Evolutionary conservation across 768 basidiomycete genomes (phyloP).

Genomic region (Mycena amicta): DNA sequence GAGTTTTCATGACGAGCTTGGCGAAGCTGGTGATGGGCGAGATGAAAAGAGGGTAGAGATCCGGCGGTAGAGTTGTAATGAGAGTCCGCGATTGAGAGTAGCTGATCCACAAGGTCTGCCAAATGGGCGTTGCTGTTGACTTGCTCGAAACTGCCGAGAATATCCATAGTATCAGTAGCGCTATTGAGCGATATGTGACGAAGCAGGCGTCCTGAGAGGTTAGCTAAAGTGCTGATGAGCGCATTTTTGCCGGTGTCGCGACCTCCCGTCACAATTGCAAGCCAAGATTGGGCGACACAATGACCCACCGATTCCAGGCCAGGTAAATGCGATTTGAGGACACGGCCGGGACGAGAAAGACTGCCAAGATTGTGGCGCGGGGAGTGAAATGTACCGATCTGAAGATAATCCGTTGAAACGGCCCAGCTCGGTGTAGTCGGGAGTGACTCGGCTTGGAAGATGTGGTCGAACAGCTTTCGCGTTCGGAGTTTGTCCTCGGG

Average conservation of each 20-base stretch:
- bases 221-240: conserved; percentile 69
- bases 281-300: conserved; percentile 77
- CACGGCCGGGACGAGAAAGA: conserved; percentile 43
- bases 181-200: conserved; percentile 79
- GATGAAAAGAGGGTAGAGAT: conserved; percentile 29
- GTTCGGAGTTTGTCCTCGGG: conserved; percentile 62
- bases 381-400: conserved; percentile 65
- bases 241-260: conserved; percentile 79
- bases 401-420: conserved; percentile 52
- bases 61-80: conserved; percentile 39
- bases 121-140: conserved; percentile 57
- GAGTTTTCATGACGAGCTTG: conserved; percentile 27
- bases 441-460: conserved; percentile 40
- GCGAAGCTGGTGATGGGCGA: conserved; percentile 22
- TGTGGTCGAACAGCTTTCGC: conserved; percentile 51
- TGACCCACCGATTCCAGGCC: conserved; percentile 76
- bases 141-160: conserved; percentile 96
- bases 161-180: conserved; percentile 90
- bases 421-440: conserved; percentile 38
- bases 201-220: conserved; percentile 67
- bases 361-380: conserved; percentile 39
- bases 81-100: conserved; percentile 40
- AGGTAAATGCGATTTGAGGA: conserved; percentile 65
- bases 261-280: conserved; percentile 84
- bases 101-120: conserved; percentile 40